phyloP scores from a whole-genome alignment of 1,284 basidiomycete species.

The Golubevia sp. region DNA sequence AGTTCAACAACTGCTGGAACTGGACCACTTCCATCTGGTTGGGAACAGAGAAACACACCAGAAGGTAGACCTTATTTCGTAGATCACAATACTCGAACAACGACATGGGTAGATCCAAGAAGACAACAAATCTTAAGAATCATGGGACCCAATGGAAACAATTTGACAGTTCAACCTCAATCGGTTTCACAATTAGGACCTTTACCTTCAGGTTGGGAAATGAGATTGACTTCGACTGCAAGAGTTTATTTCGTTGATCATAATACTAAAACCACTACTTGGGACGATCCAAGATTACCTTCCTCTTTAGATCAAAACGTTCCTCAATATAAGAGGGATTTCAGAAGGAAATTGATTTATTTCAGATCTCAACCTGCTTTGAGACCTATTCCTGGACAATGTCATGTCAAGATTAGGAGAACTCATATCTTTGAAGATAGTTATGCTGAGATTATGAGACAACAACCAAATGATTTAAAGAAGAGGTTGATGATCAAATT shows the following conservation, averaged over 20 bases:
- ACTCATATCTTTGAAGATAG: slow-evolving; percentile 95
- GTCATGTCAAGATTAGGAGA: slow-evolving; percentile 92
- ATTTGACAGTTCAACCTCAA: slow-evolving; percentile 75
- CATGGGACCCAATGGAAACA: slow-evolving; percentile 81
- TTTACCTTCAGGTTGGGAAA: slow-evolving; percentile 95
- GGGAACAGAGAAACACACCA: slow-evolving; percentile 98
- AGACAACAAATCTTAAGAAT: slow-evolving; percentile 82
- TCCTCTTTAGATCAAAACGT: slow-evolving; percentile 86
- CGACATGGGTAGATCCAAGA: slow-evolving; percentile 97
- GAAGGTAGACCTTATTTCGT: slow-evolving; percentile 92
- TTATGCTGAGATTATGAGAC: slow-evolving; percentile 92
- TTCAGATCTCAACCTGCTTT: slow-evolving; percentile 97
- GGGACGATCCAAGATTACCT: slow-evolving; percentile 89
- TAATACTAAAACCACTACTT: slow-evolving; percentile 89
- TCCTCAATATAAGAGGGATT: slow-evolving; percentile 99
- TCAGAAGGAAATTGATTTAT: slow-evolving; percentile 96
- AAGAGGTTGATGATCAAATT: slow-evolving; percentile 98
- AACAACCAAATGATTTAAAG: slow-evolving; percentile 92
- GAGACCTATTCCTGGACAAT: slow-evolving; percentile 79
- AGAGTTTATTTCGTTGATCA: slow-evolving; percentile 96
- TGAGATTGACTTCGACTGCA: slow-evolving; percentile 88
- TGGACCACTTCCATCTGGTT: slow-evolving; percentile 86
- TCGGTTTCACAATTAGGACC: slow-evolving; percentile 89
- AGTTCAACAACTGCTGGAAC: slow-evolving; percentile 74
- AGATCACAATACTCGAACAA: slow-evolving; percentile 86